phyloP scores from a whole-genome alignment of 495 filamentous ascomycete genomes.

The Hypoxylon trugodes region DNA sequence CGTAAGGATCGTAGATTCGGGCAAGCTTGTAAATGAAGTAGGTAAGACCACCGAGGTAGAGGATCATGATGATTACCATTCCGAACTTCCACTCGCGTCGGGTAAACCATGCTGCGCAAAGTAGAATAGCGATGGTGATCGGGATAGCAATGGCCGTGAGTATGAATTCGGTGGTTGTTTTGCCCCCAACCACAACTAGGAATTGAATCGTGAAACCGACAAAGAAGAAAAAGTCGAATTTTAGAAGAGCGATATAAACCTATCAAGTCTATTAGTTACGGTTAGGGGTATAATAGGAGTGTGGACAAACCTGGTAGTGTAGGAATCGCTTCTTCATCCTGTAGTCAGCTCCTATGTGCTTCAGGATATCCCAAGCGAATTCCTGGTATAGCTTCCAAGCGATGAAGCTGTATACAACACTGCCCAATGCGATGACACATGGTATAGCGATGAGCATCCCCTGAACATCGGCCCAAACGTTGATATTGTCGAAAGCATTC shows the following conservation, averaged over 20 bases:
- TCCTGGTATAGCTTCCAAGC: conserved; percentile 97
- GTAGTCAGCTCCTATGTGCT: conserved; percentile 97
- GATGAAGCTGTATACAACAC: conserved; percentile 73
- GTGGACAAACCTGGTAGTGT: conserved; percentile 82
- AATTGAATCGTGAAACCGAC: conserved; percentile 98
- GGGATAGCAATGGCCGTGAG: conserved; percentile 90
- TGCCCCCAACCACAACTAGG: conserved; percentile 83
- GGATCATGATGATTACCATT: conserved; percentile 79
- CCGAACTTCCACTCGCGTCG: conserved; percentile 81
- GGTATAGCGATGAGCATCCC: conserved; percentile 88
- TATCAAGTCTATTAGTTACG: conserved; percentile 54
- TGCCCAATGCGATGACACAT: conserved; percentile 79
- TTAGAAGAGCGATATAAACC: conserved; percentile 97
- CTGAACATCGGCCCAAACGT: conserved; percentile 72
- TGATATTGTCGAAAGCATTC: conserved; percentile 36
- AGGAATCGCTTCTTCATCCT: conserved; percentile 96
- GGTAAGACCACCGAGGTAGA: conserved; percentile 88
- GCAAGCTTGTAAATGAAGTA: conserved; percentile 99
- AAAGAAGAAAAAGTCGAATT: conserved; percentile 99
- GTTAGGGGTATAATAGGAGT: background rate
- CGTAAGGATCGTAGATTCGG: conserved; percentile 80
- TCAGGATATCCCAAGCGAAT: conserved; percentile 99
- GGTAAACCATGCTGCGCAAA: conserved; percentile 84
- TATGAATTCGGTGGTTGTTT: conserved; percentile 75
- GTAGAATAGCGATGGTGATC: conserved; percentile 85